phyloP scores from a whole-genome alignment of 495 filamentous ascomycete species.

The Talaromyces thailandensis region DNA sequence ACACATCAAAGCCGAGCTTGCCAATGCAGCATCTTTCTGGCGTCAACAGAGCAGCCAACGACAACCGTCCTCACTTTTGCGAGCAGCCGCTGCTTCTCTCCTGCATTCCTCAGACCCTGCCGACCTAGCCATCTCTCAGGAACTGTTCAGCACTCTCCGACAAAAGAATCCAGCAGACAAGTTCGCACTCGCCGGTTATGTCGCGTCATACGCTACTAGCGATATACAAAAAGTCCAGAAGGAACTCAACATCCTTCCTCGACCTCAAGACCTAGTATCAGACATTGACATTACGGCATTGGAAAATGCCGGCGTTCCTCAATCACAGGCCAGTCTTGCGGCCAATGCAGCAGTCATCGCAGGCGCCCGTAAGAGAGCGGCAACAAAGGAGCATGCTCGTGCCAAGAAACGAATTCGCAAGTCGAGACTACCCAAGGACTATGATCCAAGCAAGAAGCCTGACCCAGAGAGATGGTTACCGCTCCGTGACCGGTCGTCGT shows the following conservation, averaged over 20 bases:
- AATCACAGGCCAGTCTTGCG: slow-evolving; percentile 34
- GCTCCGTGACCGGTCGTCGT: slow-evolving; percentile 76
- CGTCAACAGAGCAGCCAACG: slow-evolving; percentile 34
- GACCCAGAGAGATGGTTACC: slow-evolving; percentile 94
- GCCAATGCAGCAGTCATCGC: slow-evolving; percentile 28
- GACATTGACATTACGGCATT: slow-evolving; percentile 62
- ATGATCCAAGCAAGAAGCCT: slow-evolving; percentile 60
- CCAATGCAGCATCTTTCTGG: slow-evolving; percentile 82
- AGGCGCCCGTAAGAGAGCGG: slow-evolving; percentile 48
- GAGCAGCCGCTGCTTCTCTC: slow-evolving; percentile 69
- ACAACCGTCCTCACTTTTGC: slow-evolving; percentile 52
- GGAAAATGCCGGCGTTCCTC: slow-evolving; percentile 67
- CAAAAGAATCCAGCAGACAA: slow-evolving; percentile 52
- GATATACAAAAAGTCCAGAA: slow-evolving; percentile 50
- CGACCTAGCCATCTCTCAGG: slow-evolving; percentile 59
- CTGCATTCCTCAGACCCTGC: slow-evolving; percentile 60
- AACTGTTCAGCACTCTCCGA: slow-evolving; percentile 64
- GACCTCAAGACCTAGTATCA: slow-evolving; percentile 54
- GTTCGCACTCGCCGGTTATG: slow-evolving; percentile 64
- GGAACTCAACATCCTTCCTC: slow-evolving; percentile 54
- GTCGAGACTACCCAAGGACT: slow-evolving; percentile 67
- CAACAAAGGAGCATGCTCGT: slow-evolving; percentile 30
- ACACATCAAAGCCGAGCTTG: slow-evolving; percentile 60
- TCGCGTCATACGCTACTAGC: slow-evolving; percentile 70
- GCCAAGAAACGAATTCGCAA: slow-evolving; percentile 59